phyloP scores from a whole-genome alignment of 345 rosid species.

The Boechera divaricarpa region DNA sequence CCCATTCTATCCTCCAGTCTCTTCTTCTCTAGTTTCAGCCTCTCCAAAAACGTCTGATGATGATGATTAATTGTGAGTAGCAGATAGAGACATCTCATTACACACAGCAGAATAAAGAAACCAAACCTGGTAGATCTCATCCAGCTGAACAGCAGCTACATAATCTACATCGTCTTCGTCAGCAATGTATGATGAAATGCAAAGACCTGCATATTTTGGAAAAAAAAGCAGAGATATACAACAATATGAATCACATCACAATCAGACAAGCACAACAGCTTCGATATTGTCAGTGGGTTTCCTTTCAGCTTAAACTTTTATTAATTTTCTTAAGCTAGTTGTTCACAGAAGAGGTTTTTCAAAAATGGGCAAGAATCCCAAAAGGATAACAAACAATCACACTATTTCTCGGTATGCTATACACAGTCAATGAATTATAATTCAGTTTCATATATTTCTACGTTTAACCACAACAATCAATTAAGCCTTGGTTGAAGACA shows the following conservation, averaged over 20 bases:
- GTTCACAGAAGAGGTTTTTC: conserved; percentile 15
- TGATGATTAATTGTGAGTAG: conserved; percentile 35
- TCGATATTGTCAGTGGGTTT: neutral
- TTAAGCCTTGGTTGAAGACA: conserved; percentile 4
- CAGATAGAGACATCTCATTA: conserved; percentile 9
- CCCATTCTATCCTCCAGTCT: conserved; percentile 50
- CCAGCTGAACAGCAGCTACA: conserved; percentile 54
- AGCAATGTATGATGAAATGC: conserved; percentile 72
- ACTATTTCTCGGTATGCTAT: conserved; percentile 6
- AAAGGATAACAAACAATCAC: conserved; percentile 21
- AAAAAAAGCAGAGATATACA: conserved; percentile 12
- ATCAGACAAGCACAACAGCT: conserved; percentile 17
- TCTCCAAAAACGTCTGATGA: conserved; percentile 65
- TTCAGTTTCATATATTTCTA: conserved; percentile 18
- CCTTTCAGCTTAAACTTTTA: neutral
- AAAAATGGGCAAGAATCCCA: conserved; percentile 5
- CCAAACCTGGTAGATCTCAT: conserved; percentile 74
- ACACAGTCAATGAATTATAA: conserved; percentile 1
- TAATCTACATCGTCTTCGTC: conserved; percentile 51
- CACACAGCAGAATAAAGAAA: conserved; percentile 15
- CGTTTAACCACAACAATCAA: conserved; percentile 19
- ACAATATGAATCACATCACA: conserved; percentile 5
- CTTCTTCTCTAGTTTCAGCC: conserved; percentile 65
- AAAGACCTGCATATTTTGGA: conserved; percentile 57
- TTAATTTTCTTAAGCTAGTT: neutral